A percentile compares a stretch with the other conserved stretches of the same genome.
Conservation (phyloP, 148 eudicot genomes). For the Chenopodium quinoa region DNA sequence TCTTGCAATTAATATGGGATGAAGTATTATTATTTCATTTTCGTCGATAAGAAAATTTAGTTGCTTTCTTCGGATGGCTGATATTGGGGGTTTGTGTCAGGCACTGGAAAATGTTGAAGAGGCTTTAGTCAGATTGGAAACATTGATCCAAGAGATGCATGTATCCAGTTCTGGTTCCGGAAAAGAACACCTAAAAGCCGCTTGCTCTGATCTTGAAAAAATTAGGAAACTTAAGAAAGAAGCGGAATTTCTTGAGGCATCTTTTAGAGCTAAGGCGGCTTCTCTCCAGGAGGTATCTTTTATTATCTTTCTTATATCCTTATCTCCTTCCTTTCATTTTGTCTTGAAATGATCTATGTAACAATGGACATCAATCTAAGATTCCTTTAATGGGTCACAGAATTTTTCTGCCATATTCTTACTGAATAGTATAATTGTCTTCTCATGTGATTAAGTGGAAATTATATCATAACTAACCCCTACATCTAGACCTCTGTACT, state of each 20-base stretch:
- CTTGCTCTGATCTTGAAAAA: conserved; percentile 96
- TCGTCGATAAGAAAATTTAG: not conserved
- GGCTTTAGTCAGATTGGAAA: conserved; percentile 78
- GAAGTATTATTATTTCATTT: not conserved
- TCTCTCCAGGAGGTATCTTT: conserved; percentile 77
- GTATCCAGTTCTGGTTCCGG: conserved; percentile 84
- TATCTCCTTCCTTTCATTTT: not conserved
- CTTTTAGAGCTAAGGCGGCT: conserved; percentile 95
- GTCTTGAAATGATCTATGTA: not conserved
- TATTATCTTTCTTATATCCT: not conserved
- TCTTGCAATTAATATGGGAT: no score
- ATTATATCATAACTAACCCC: no score
- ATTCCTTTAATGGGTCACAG: not conserved
- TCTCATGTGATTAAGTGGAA: no score
- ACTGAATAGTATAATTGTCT: not conserved
- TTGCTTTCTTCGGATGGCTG: conserved; percentile 16
- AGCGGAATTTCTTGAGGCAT: conserved; percentile 98
- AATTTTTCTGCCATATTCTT: not conserved
- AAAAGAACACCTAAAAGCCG: conserved; percentile 95
- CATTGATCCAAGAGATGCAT: conserved; percentile 91
- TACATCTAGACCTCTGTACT: no score
- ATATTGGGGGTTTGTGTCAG: conserved; percentile 37
- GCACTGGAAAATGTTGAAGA: conserved; percentile 94
- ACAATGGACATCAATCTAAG: not conserved
- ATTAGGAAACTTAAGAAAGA: conserved; percentile 94